Evolutionary conservation across 805 yeast genomes (phyloP).

Genomic region (Metschnikowia gelsemii): DNA sequence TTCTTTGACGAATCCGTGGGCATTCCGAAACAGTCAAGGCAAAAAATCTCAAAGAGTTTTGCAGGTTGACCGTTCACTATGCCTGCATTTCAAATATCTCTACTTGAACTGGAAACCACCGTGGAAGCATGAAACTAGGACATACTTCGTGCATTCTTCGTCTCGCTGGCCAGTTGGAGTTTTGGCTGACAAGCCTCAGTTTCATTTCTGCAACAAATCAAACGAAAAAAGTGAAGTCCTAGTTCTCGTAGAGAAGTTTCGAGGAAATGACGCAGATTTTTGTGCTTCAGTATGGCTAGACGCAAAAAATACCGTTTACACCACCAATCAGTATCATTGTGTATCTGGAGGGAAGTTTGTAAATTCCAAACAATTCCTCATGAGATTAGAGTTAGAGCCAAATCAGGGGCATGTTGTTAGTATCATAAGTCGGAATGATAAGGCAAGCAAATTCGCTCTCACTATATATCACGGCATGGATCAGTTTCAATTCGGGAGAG

Average conservation of each 20-base stretch:
- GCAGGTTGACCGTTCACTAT: slow-evolving; percentile 19
- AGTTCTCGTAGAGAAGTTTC: slow-evolving; percentile 13
- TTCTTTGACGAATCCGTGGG: slow-evolving; percentile 40
- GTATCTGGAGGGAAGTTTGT: slow-evolving; percentile 27
- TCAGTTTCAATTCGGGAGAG: slow-evolving; percentile 26
- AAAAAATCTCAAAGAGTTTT: slow-evolving; percentile 21
- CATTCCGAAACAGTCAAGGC: slow-evolving; percentile 11
- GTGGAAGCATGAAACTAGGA: slow-evolving; percentile 21
- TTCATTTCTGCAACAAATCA: slow-evolving; percentile 35
- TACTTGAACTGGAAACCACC: slow-evolving; percentile 68
- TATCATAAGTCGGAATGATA: slow-evolving; percentile 16
- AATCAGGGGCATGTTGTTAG: slow-evolving; percentile 29
- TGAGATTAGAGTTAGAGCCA: slow-evolving; percentile 31
- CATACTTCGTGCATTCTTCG: slow-evolving; percentile 24
- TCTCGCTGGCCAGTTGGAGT: slow-evolving; percentile 13
- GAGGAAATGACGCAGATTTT: slow-evolving; percentile 6
- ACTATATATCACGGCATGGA: slow-evolving; percentile 28
- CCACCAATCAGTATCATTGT: slow-evolving; percentile 23
- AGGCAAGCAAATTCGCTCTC: slow-evolving; percentile 26
- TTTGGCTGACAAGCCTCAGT: slow-evolving; percentile 44
- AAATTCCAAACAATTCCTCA: slow-evolving; percentile 38
- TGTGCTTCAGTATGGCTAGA: slow-evolving; percentile 17
- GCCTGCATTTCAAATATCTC: slow-evolving; percentile 44
- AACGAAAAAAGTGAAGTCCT: slow-evolving; percentile 30
- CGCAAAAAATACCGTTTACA: slow-evolving; percentile 4